These are phyloP conservation scores for Podospora pseudocomata DNA, from an alignment of 495 filamentous ascomycete genomes.

Conservation along the genomic window DNA sequence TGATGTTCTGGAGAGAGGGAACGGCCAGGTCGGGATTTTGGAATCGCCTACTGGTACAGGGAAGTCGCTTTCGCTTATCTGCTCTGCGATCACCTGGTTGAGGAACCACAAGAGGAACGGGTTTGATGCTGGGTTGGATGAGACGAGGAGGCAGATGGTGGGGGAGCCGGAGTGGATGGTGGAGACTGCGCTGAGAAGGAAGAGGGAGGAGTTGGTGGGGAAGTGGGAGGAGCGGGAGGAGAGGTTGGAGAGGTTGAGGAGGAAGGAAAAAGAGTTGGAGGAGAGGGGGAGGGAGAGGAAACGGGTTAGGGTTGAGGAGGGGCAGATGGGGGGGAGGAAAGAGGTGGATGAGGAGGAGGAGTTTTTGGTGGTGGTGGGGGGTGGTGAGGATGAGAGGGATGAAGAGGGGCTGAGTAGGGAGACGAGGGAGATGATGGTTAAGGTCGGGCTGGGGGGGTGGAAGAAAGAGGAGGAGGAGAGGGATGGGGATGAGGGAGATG, in stretches of 20 bases:
- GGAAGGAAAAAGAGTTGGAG: constrained; percentile 63
- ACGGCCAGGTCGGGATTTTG: constrained; percentile 78
- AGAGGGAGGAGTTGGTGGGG: constrained; percentile 60
- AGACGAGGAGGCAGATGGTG: constrained; percentile 45
- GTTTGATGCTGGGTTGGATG: constrained; percentile 50
- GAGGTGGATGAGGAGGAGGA: constrained; percentile 60
- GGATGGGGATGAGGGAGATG: constrained; percentile 48
- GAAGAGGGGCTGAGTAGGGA: constrained; percentile 54
- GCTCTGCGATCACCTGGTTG: constrained; percentile 88
- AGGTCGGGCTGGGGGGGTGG: constrained; percentile 40
- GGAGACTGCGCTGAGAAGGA: constrained; percentile 65
- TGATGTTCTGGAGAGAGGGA: constrained; percentile 70
- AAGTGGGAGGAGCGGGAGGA: constrained; percentile 68
- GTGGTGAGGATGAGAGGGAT: constrained; percentile 55
- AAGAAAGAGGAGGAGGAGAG: constrained; percentile 38
- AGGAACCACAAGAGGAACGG: constrained; percentile 71
- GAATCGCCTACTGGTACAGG: constrained; percentile 90
- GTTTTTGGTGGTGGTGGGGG: constrained; percentile 78
- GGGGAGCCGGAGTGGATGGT: constrained; percentile 89
- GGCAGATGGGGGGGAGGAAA: constrained; percentile 27
- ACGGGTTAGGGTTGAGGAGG: constrained; percentile 27
- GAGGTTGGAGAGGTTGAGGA: constrained; percentile 62
- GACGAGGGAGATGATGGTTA: constrained; percentile 61
- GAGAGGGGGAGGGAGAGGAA: constrained; percentile 35
- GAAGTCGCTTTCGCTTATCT: constrained; percentile 97